Percentiles rank a stretch among this genome's conserved stretches.
These are phyloP conservation scores for Chlorella sp. DNA, from an alignment of 139 green algal genomes.

Conservation along the genomic window DNA sequence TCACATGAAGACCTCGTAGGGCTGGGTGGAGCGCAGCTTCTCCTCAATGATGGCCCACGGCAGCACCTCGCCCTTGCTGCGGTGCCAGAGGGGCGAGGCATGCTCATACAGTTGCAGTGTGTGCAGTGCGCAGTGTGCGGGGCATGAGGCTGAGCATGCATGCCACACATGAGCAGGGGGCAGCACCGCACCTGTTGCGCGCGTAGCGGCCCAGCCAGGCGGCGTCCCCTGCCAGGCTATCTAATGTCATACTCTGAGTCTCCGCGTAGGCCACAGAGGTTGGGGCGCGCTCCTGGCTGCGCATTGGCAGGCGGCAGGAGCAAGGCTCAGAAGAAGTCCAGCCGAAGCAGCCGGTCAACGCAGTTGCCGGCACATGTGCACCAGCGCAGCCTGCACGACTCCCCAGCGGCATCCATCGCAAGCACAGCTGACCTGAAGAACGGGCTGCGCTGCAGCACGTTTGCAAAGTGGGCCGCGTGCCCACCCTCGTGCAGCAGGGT, in stretches of 20 bases:
- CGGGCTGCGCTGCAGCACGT: slow-evolving; percentile 80
- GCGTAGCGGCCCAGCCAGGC: slow-evolving; percentile 81
- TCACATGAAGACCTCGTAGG: slow-evolving; percentile 65
- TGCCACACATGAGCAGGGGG: not conserved
- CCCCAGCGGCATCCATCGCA: too few relatives aligned
- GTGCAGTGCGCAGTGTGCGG: too few relatives aligned
- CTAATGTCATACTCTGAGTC: slow-evolving; percentile 83
- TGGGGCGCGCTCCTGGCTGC: slow-evolving; percentile 80
- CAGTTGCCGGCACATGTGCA: slow-evolving; percentile 62
- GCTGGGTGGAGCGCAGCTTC: slow-evolving; percentile 66
- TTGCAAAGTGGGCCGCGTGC: slow-evolving; percentile 78
- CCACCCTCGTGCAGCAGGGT: slow-evolving; percentile 89
- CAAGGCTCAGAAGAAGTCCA: too few relatives aligned
- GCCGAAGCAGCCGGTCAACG: too few relatives aligned
- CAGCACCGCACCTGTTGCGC: not conserved
- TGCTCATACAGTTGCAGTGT: too few relatives aligned
- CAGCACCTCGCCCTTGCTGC: slow-evolving; percentile 58
- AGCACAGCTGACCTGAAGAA: slow-evolving; percentile 65
- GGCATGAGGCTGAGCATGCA: too few relatives aligned
- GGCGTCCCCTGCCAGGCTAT: slow-evolving; percentile 71
- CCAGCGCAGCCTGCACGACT: too few relatives aligned
- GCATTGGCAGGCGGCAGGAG: slow-evolving; percentile 67
- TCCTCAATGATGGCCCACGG: slow-evolving; percentile 78
- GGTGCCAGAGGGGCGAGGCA: not conserved
- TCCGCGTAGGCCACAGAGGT: slow-evolving; percentile 84